Evolutionary conservation across 148 eudicot species (phyloP).

Genomic region (Cornus florida): DNA sequence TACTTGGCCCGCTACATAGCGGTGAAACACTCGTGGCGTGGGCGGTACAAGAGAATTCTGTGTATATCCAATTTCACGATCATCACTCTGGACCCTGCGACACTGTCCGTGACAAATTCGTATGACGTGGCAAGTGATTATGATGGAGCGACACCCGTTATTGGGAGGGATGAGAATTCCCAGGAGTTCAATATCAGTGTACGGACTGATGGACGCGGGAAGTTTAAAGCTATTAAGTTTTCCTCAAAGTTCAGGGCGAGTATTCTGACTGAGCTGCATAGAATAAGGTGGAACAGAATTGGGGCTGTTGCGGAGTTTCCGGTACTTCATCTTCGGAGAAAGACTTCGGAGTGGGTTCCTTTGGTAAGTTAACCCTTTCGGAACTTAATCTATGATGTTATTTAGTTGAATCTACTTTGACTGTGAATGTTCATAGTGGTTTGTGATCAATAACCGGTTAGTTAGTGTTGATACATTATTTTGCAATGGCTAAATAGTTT

Average conservation of each 20-base stretch:
- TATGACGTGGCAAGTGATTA: constrained; percentile 71
- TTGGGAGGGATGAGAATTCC: constrained; percentile 83
- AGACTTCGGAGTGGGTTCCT: constrained; percentile 84
- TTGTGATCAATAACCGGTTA: neutral
- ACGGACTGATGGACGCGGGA: constrained; percentile 86
- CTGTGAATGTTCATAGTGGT: neutral
- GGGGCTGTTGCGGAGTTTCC: constrained; percentile 75
- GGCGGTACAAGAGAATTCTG: constrained; percentile 86
- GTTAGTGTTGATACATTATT: neutral
- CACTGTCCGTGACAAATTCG: constrained; percentile 77
- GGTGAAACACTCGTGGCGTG: constrained; percentile 95
- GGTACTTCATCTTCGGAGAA: constrained; percentile 85
- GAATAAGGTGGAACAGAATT: constrained; percentile 60
- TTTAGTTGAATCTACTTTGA: neutral
- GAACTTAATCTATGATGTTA: neutral
- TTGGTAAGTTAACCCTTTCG: constrained; percentile 52
- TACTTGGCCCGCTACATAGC: constrained; percentile 77
- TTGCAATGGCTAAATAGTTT: neutral
- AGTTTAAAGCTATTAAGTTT: constrained; percentile 75
- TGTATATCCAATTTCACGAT: constrained; percentile 64
- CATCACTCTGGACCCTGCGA: constrained; percentile 75
- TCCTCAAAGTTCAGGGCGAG: constrained; percentile 81
- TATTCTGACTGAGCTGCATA: constrained; percentile 86
- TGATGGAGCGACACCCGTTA: constrained; percentile 70
- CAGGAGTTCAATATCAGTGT: constrained; percentile 85